These are phyloP conservation scores for Microthlaspi erraticum DNA, from an alignment of 345 rosid species.

Conservation along the genomic window DNA sequence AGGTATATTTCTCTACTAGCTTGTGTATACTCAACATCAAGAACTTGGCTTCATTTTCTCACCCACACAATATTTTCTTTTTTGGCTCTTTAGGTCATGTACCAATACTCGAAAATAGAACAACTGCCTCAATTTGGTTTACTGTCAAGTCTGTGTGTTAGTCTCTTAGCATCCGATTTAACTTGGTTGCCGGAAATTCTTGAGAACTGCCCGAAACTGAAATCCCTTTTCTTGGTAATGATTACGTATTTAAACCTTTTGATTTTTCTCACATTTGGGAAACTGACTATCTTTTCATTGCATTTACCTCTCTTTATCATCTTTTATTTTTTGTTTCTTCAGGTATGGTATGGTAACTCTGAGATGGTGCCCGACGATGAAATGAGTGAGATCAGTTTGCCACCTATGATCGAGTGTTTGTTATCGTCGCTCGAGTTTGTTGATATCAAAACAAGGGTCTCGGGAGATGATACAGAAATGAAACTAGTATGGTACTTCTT, in stretches of 20 bases:
- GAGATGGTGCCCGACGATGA: neutral
- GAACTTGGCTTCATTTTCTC: neutral
- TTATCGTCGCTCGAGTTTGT: slow-evolving; percentile 1
- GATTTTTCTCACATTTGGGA: no score
- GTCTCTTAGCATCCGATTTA: neutral
- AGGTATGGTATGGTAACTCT: neutral
- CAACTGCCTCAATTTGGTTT: neutral
- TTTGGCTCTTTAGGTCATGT: neutral
- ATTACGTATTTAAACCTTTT: no score
- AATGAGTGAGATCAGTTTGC: neutral
- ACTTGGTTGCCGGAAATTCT: slow-evolving; percentile 16
- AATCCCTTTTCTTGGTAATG: slow-evolving; percentile 26
- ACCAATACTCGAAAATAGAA: neutral
- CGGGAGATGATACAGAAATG: neutral
- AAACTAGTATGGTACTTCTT: neutral
- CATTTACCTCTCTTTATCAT: neutral
- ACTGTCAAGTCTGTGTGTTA: neutral
- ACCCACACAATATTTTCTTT: neutral
- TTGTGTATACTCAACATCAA: no score
- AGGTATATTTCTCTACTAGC: no score
- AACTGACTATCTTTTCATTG: neutral
- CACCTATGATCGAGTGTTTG: slow-evolving; percentile 2
- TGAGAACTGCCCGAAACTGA: slow-evolving; percentile 20
- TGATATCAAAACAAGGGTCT: neutral
- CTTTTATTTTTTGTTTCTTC: neutral